These are phyloP conservation scores for Phoma sp. DNA, from an alignment of 2,329 filamentous ascomycete genomes.

Conservation along the genomic window DNA sequence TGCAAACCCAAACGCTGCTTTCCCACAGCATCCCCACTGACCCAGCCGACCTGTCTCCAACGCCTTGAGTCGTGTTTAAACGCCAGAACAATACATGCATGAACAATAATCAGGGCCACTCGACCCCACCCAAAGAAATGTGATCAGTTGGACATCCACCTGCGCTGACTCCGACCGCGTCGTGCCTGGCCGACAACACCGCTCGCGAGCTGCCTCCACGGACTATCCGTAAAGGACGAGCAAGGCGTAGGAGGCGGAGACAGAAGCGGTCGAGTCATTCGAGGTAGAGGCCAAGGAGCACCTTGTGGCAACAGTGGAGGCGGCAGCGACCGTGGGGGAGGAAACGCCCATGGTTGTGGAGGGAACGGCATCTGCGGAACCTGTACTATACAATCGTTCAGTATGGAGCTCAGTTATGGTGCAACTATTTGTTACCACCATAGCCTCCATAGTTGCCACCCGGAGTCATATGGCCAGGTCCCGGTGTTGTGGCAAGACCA, in stretches of 20 bases:
- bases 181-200: background rate
- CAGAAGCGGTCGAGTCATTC: background rate
- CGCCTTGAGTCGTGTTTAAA: background rate
- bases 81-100: conserved; percentile 13
- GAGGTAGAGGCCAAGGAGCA: background rate
- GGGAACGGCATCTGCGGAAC: background rate
- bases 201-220: background rate
- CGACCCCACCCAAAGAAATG: background rate
- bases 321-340: background rate
- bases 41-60: conserved; percentile 6
- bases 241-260: background rate
- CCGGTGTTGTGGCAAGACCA: conserved; percentile 59
- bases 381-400: conserved; percentile 13
- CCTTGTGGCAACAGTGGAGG: background rate
- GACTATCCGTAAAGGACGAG: background rate
- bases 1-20: conserved; percentile 2
- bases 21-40: background rate
- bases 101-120: background rate
- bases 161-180: background rate
- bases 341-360: background rate
- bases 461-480: conserved; percentile 76
- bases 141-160: background rate
- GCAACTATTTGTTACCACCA: conserved; percentile 33
- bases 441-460: conserved; percentile 75
- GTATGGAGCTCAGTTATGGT: conserved; percentile 3